Base-by-base conservation (phyloP, 106 monocot species). In the Cymbidium sinense region DNA sequence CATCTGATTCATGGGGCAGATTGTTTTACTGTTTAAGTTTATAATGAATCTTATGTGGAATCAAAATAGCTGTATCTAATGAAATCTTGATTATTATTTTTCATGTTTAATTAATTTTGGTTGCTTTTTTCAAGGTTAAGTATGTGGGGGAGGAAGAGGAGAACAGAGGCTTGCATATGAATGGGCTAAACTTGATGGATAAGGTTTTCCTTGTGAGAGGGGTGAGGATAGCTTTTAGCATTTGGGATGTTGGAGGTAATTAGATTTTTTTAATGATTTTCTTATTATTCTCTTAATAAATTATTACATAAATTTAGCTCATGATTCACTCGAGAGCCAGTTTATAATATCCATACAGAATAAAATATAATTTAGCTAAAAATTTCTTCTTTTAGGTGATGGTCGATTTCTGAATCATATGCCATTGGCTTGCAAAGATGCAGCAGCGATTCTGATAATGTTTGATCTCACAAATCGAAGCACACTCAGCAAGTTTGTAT, bases 191-290 rank as follows among this genome's bases (percentile, higher is more conserved):
- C 78, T 54, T 87, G 78, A 95, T 91, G 92, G 90, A 88, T 73
- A 92, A 92, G 77, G 73, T 86, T 47, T 78, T 92, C 28, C 75
- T 44, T 21, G 88, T 92, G 6, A 77, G 79, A 61, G 96, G 91
- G 17, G 90, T 85, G 0, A 73, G 75, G 43, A 93, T 96, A 34
- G 89, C 76, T 15, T 88, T 89, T 34, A 96, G 80, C 58, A 91
- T 93, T 51, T 96, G 96, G 93, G 96, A 96, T 80, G 86, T 93
- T 79, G 89, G 75, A 84, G 95, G 95, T 95, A 76, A n/a, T 21
- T 50, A 74, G 43, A 7, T n/a, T 35, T 82, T 34, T 2, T 44
- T 43, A 43, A 31, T 7, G 20, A 58, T 9, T n/a, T 4, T 35
- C 35, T 2, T 6, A 12, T 76, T 39, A 20, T 54, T 0, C 70